A percentile compares a stretch with the other conserved stretches of the same genome.
phyloP scores from a whole-genome alignment of 2,329 filamentous ascomycete genomes.

The Apiospora kogelbergensis region DNA sequence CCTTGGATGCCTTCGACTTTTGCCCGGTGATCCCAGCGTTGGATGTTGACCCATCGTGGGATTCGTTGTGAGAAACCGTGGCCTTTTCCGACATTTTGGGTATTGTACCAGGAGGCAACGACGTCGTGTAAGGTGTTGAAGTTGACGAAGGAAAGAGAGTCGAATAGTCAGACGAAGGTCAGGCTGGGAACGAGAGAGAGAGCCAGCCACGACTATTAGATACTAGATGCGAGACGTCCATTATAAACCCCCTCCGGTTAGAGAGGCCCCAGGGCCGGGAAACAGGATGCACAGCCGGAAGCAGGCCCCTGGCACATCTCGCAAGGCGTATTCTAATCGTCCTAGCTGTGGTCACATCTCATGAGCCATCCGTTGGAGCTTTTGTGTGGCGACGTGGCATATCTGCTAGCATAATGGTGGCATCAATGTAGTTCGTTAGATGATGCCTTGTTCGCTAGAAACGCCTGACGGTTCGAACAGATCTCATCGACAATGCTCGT shows the following conservation, averaged over 20 bases:
- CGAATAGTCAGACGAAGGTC: too few species aligned
- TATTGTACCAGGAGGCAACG: background rate
- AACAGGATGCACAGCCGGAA: background rate
- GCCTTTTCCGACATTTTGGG: background rate
- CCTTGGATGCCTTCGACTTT: conserved; percentile 37
- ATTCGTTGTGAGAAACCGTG: background rate
- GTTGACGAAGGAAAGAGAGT: background rate
- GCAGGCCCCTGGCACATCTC: background rate
- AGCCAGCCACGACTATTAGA: background rate
- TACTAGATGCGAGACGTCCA: background rate
- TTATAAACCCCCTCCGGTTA: background rate
- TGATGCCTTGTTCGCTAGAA: too few species aligned
- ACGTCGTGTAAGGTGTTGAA: background rate
- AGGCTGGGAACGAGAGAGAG: background rate
- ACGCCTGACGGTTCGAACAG: too few species aligned
- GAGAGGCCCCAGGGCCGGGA: background rate
- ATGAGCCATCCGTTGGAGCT: background rate
- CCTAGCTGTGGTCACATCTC: background rate
- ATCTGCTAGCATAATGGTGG: too few species aligned
- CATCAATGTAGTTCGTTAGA: too few species aligned
- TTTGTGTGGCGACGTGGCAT: background rate
- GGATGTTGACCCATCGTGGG: conserved; percentile 9
- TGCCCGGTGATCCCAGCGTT: conserved; percentile 27
- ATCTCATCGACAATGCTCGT: background rate
- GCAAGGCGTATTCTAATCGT: background rate